phyloP scores from a whole-genome alignment of 2,329 filamentous ascomycete species.

The Fusarium solani-melongenae region DNA sequence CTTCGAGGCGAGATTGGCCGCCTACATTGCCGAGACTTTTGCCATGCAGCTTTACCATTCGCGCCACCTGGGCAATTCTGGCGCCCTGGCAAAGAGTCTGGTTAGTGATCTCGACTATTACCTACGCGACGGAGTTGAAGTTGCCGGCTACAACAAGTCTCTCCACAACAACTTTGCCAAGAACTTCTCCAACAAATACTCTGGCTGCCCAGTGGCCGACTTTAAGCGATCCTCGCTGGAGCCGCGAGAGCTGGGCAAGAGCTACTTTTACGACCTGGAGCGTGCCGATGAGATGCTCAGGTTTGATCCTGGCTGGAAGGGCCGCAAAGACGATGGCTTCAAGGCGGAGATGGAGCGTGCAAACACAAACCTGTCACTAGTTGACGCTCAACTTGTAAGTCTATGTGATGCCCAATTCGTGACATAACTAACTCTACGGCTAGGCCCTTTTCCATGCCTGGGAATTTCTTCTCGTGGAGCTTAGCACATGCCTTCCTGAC shows the following conservation, averaged over 20 bases:
- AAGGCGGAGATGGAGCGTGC: slow-evolving; percentile 84
- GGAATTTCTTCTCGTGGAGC: slow-evolving; percentile 87
- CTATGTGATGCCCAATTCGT: slow-evolving; percentile 39
- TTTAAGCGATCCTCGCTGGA: slow-evolving; percentile 82
- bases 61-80: slow-evolving; percentile 77
- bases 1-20: slow-evolving; percentile 77
- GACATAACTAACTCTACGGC: slow-evolving; percentile 25
- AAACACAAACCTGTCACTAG: slow-evolving; percentile 89
- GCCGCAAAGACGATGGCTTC: slow-evolving; percentile 77
- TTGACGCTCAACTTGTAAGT: slow-evolving; percentile 89
- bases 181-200: slow-evolving; percentile 85
- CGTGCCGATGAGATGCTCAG: slow-evolving; percentile 80
- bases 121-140: slow-evolving; percentile 78
- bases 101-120: slow-evolving; percentile 83
- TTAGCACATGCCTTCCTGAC: slow-evolving; percentile 73
- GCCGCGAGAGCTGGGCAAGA: slow-evolving; percentile 73
- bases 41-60: slow-evolving; percentile 91
- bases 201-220: slow-evolving; percentile 76
- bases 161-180: slow-evolving; percentile 86
- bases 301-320: slow-evolving; percentile 83
- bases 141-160: slow-evolving; percentile 88
- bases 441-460: slow-evolving; percentile 87
- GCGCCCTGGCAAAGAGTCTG: slow-evolving; percentile 75
- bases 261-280: slow-evolving; percentile 87
- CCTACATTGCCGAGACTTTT: slow-evolving; percentile 86